Evolutionary conservation across 345 rosid species (phyloP), one percentile per base, ranked within the genome.

Genomic region (Corchorus capsularis): DNA sequence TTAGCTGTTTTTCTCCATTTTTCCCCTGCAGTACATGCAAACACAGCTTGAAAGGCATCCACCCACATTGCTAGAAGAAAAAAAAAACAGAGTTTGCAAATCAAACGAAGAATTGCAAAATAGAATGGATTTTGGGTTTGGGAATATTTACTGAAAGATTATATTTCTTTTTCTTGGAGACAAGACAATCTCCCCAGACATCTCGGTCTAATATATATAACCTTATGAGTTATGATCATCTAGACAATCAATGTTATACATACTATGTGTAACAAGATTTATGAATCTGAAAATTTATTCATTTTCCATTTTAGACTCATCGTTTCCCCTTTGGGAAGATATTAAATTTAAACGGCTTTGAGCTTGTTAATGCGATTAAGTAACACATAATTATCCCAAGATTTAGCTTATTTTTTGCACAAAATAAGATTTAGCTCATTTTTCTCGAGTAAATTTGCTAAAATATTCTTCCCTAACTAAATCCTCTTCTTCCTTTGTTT

Each of bases 1-100:
- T 77, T 77, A 1, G 71, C 52, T 20, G 46, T 6, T 32, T 71
- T 81, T 64, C 69, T 73, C 76, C 75, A 17, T 64, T 14, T 46
- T 37, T 50, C 57, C 61, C 55, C 39, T 46, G 49, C 56, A 7
- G 75, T 63, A 39, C 71, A 73, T 52, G 67, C 71, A 55, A 72
- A 41, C 0, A 35, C 52, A 22, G 22, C 37, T 8, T 19, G 16
- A 17, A 73, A 65, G 16, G 55, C 32, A 35, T 20, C 22, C 35
- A 57, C 45, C 77, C 69, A 72, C 54, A 66, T 45, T n/a, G 19
- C 7, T 12, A 41, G 2, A 2, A 4, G 16, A n/a, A n/a, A 14
- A 63, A n/a, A 19, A 56, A n/a, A 2, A 63, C 43, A 8, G 8
- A 16, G 19, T 3, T 37, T 13, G 17, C 17, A 20, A 20, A 68